Percentiles rank a stretch among this genome's conserved stretches.
phyloP scores from a whole-genome alignment of 192 early-diverging fungal genomes.

The Mortierella alpina region DNA sequence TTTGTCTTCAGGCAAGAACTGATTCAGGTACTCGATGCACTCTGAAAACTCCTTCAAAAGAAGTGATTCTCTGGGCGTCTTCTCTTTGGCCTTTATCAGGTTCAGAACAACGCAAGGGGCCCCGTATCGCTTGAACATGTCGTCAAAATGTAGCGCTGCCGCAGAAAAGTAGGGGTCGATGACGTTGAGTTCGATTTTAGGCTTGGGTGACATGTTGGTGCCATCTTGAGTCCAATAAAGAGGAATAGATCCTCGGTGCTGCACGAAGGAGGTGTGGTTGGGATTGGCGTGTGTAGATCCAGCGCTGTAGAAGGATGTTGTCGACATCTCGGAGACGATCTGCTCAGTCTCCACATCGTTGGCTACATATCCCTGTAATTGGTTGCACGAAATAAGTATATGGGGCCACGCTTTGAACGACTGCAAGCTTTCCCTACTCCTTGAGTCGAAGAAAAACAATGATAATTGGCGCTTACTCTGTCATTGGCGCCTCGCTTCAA shows the following conservation, averaged over 20 bases:
- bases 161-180: constrained; percentile 94
- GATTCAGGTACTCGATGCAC: constrained; percentile 87
- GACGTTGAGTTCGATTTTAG: constrained; percentile 90
- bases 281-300: constrained; percentile 69
- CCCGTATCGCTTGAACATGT: constrained; percentile 93
- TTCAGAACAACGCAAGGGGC: constrained; percentile 93
- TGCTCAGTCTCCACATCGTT: constrained; percentile 99
- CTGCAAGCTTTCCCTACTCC: background rate
- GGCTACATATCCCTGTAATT: constrained; percentile 91
- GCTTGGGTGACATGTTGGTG: constrained; percentile 93
- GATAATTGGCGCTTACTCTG: constrained; percentile 57
- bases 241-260: constrained; percentile 97
- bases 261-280: constrained; percentile 91
- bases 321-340: constrained; percentile 91
- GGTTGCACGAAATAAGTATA: background rate
- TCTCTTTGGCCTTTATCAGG: constrained; percentile 95
- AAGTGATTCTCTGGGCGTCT: constrained; percentile 85
- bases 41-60: constrained; percentile 88
- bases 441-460: background rate
- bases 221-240: constrained; percentile 95
- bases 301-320: constrained; percentile 86
- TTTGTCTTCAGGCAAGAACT: constrained; percentile 83
- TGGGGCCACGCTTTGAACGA: background rate
- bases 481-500: constrained; percentile 96
- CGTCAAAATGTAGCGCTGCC: constrained; percentile 93